Base-by-base conservation (phyloP, 345 rosid genomes). In the Theobroma cacao region DNA sequence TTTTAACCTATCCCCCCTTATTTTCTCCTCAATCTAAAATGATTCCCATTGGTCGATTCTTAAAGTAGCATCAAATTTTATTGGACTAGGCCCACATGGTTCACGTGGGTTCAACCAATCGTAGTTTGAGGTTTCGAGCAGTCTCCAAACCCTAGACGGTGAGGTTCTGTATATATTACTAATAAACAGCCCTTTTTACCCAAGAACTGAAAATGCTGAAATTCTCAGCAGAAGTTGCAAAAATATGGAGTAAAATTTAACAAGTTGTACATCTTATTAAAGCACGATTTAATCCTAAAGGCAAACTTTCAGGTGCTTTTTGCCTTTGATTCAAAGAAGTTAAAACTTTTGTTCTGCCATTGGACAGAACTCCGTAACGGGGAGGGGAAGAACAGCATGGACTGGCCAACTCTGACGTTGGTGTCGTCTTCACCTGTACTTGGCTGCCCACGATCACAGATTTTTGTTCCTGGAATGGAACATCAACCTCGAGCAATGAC, bases 61-160 rank as follows among this genome's bases (percentile, higher is more conserved):
- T 52, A 34, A 74, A 45, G 55, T 28, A 28, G 47, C 56, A 36
- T 74, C n/a, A 43, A 76, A 4, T 77, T 74, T 77, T 30, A 67
- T 81, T 77, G 82, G 79, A 22, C 68, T 47, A 15, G 36, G 61
- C 45, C 18, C 3, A 28, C n/a, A 30, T 74, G 59, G 10, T 59
- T 85, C 87, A 85, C 84, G 85, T 83, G 88, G 84, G 55, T 80
- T 68, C 28, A 50, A 47, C 81, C 81, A 72, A 77, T 72, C 33
- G 24, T 26, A 77, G 10, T 11, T 55, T 45, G 50, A 75, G 77
- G 30, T 58, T 36, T 12, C 34, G 58, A 60, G 22, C 63, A 65
- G 20, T 59, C 52, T 45, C 60, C 72, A 31, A 76, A 41, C 63
- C 81, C 80, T 38, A 75, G 43, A 71, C 15, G 14, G 5, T 20